Conservation (phyloP, 2,329 filamentous ascomycete species). For the Fusarium nematophilum region DNA sequence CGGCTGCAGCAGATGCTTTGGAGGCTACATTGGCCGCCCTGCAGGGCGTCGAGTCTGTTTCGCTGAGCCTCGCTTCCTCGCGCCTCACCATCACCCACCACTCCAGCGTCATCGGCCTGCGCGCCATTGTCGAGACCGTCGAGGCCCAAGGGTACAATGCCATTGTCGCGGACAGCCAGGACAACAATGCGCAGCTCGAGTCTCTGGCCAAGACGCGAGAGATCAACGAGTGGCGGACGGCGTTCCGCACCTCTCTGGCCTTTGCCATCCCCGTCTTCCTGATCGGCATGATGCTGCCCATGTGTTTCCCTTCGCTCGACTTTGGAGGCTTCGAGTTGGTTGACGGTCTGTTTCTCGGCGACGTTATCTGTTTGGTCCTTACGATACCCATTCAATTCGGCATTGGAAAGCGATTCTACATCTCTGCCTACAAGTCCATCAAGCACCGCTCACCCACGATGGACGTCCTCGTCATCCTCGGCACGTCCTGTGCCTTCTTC, state of each 20-base stretch:
- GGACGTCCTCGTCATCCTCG: slow-evolving; percentile 95
- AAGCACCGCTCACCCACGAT: slow-evolving; percentile 94
- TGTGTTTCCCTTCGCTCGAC: slow-evolving; percentile 81
- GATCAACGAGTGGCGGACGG: slow-evolving; percentile 89
- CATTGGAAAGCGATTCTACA: slow-evolving; percentile 93
- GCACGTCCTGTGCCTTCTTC: slow-evolving; percentile 95
- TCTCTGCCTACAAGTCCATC: slow-evolving; percentile 91
- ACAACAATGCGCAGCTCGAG: slow-evolving; percentile 96
- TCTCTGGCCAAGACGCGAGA: slow-evolving; percentile 96
- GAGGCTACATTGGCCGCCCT: slow-evolving; percentile 74
- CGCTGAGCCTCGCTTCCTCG: slow-evolving; percentile 78
- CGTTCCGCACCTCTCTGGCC: slow-evolving; percentile 79
- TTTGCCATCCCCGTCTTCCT: slow-evolving; percentile 94
- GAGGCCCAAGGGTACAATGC: slow-evolving; percentile 90
- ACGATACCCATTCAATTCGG: slow-evolving; percentile 97
- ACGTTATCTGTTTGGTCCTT: slow-evolving; percentile 83
- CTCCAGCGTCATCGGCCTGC: slow-evolving; percentile 78
- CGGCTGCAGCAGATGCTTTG: slow-evolving; percentile 76
- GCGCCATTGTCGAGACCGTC: slow-evolving; percentile 82
- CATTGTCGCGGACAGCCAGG: slow-evolving; percentile 87
- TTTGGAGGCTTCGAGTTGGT: slow-evolving; percentile 76
- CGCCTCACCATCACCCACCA: slow-evolving; percentile 80
- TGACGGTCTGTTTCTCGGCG: slow-evolving; percentile 86
- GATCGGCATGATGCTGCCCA: slow-evolving; percentile 93
- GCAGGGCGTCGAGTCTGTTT: slow-evolving; percentile 79